These are phyloP conservation scores for Agaricus bisporus DNA, from an alignment of 768 basidiomycete species.

Conservation along the genomic window DNA sequence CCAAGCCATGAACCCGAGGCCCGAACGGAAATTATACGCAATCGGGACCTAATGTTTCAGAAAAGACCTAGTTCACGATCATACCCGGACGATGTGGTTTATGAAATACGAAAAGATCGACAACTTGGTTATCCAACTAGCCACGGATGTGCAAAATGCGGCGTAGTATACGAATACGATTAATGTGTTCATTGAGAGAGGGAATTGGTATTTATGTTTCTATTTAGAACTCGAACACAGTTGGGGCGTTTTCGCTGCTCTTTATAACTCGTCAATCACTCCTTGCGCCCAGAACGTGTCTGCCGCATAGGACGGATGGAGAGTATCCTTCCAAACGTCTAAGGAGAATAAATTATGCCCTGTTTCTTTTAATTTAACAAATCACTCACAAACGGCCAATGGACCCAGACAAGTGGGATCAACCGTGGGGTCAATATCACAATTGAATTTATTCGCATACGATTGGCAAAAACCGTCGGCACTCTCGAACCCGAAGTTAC, in stretches of 20 bases:
- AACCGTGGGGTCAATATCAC: slow-evolving; percentile 10
- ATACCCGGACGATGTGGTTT: too few relatives aligned
- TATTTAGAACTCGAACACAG: background rate
- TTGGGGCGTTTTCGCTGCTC: background rate
- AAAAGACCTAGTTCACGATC: too few relatives aligned
- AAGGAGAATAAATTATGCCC: background rate
- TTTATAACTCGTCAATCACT: background rate
- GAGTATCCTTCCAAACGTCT: slow-evolving; percentile 19
- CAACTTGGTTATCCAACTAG: too few relatives aligned
- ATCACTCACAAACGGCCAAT: slow-evolving; percentile 12
- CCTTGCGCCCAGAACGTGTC: slow-evolving; percentile 17
- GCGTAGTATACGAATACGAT: too few relatives aligned
- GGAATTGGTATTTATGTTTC: too few relatives aligned
- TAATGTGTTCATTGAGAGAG: too few relatives aligned
- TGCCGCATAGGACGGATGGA: slow-evolving; percentile 17
- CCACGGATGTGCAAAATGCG: too few relatives aligned
- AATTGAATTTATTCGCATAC: slow-evolving; percentile 14
- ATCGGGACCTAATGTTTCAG: too few relatives aligned
- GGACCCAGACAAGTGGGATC: slow-evolving; percentile 17
- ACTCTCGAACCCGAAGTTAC: slow-evolving; percentile 16
- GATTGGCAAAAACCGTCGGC: slow-evolving; percentile 14
- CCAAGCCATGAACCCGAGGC: too few relatives aligned
- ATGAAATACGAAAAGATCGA: too few relatives aligned
- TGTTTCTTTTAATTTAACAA: background rate
- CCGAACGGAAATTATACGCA: too few relatives aligned